These are phyloP conservation scores for Rugonectria rugulosa DNA, from an alignment of 2,329 filamentous ascomycete species.

Conservation along the genomic window DNA sequence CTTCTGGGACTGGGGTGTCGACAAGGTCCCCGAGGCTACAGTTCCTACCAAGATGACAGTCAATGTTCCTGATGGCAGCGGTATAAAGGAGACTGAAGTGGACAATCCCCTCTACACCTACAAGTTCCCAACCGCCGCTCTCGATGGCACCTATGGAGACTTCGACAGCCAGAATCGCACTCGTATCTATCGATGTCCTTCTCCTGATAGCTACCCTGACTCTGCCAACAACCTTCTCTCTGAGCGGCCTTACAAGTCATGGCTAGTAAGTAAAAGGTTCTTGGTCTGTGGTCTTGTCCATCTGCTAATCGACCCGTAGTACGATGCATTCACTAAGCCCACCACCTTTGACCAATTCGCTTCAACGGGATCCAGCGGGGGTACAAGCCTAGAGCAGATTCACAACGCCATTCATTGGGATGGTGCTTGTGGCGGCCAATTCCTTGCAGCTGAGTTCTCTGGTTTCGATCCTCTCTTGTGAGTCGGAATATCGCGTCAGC, in stretches of 20 bases:
- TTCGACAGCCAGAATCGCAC: slow-evolving; percentile 39
- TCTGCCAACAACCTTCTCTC: slow-evolving; percentile 47
- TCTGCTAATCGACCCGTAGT: slow-evolving; percentile 41
- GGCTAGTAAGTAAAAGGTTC: slow-evolving; percentile 47
- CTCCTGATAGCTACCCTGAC: slow-evolving; percentile 48
- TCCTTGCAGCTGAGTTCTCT: slow-evolving; percentile 49
- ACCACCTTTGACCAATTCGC: slow-evolving; percentile 46
- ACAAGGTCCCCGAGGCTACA: slow-evolving; percentile 53
- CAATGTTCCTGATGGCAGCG: slow-evolving; percentile 49
- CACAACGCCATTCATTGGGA: slow-evolving; percentile 54
- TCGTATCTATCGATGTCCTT: slow-evolving; percentile 51
- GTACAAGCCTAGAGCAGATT: slow-evolving; percentile 52
- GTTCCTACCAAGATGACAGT: slow-evolving; percentile 46
- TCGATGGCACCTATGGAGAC: slow-evolving; percentile 48
- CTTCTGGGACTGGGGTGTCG: slow-evolving; percentile 63
- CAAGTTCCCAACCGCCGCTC: slow-evolving; percentile 52
- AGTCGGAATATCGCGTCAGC: slow-evolving; percentile 24
- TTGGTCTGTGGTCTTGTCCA: not conserved
- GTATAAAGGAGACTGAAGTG: slow-evolving; percentile 44
- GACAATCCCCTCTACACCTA: slow-evolving; percentile 63
- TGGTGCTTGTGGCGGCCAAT: slow-evolving; percentile 50
- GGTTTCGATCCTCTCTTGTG: slow-evolving; percentile 58
- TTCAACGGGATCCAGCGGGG: slow-evolving; percentile 41
- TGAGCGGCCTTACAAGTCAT: slow-evolving; percentile 46
- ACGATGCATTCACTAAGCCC: slow-evolving; percentile 50